Base-by-base conservation (phyloP, 225 moss, liverwort and hornwort genomes). In the Marchantia polymorpha region DNA sequence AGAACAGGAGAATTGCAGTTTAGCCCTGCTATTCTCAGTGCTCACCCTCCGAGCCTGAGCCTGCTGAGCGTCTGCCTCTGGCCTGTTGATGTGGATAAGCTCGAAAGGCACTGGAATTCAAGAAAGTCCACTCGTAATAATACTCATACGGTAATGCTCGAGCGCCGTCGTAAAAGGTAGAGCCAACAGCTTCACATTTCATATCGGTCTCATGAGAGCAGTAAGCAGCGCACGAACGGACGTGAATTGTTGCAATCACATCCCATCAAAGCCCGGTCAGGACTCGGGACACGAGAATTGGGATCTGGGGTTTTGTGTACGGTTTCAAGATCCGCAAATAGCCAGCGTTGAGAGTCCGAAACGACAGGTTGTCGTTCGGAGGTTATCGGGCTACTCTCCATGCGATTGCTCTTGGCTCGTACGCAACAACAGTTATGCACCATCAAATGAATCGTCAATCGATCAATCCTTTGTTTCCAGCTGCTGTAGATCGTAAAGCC, bases 101-200 rank as follows among this genome's bases (percentile, higher is more conserved):
- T 48, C 39, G 17, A 50, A 50, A 48, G 47, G 71, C 67, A 29
- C 67, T 12, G 31, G 25, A 67, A 30, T 67, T 67, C 71, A 72
- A 72, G 49, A 72, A 72, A 72, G 49, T 29, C 64, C 14, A 67
- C 67, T 31, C 6, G 67, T 67, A 67, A 66, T 67, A 67, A 67
- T 67, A 67, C 30, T 67, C 23, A 27, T 30, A 67, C 16, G 67
- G 67, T 26, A 30, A 25, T 67, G 29, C 71, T 7, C 50, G 11
- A 50, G 49, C 71, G 71, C 19, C 71, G 47, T 72, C 19, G 4
- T 72, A 50, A 72, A 72, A 50, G 71, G 47, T 48, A 50, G 71
- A 72, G n/a, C 49, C 71, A 50, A 12, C n/a, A 29, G 14, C 29
- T 65, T 26, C 67, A 67, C 67, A 30, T 13, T 64, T 64, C 64